phyloP scores from a whole-genome alignment of 805 yeast species.

The Ogataea polymorpha region DNA sequence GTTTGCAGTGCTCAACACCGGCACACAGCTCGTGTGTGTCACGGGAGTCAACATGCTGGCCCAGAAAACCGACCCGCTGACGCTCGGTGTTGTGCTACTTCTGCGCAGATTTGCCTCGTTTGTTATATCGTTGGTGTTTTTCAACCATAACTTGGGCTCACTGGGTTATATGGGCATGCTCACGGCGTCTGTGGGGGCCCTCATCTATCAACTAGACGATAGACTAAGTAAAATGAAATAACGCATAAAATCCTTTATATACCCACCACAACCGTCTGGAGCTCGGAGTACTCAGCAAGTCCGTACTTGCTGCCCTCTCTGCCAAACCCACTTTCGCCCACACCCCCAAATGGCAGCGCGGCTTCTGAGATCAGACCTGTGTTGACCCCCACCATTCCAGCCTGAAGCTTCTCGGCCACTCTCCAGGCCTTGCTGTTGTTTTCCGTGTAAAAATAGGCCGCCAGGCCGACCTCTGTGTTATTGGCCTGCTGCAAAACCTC shows the following conservation, averaged over 20 bases:
- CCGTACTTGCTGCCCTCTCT: constrained; percentile 76
- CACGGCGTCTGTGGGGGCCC: constrained; percentile 55
- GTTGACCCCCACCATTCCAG: constrained; percentile 78
- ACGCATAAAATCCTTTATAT: constrained; percentile 1
- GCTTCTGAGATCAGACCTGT: constrained; percentile 67
- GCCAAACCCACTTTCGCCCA: constrained; percentile 72
- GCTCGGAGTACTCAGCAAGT: constrained; percentile 61
- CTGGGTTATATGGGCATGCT: constrained; percentile 45
- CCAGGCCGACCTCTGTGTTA: constrained; percentile 62
- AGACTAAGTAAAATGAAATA: not conserved
- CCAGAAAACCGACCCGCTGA: constrained; percentile 55
- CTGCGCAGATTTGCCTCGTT: constrained; percentile 62
- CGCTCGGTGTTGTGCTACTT: constrained; percentile 58
- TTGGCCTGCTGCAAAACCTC: constrained; percentile 60
- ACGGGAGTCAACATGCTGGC: constrained; percentile 65
- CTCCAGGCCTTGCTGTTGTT: constrained; percentile 48
- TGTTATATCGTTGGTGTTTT: constrained; percentile 50
- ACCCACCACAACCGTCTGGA: constrained; percentile 58
- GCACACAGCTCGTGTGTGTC: constrained; percentile 61
- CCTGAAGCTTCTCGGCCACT: constrained; percentile 60
- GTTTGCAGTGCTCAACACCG: constrained; percentile 40
- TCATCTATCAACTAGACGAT: constrained; percentile 35
- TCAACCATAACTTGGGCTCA: constrained; percentile 41
- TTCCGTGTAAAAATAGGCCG: constrained; percentile 65
- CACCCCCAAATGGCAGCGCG: constrained; percentile 68